phyloP scores from a whole-genome alignment of 805 yeast species.

The Yamadazyma kitorensis region DNA sequence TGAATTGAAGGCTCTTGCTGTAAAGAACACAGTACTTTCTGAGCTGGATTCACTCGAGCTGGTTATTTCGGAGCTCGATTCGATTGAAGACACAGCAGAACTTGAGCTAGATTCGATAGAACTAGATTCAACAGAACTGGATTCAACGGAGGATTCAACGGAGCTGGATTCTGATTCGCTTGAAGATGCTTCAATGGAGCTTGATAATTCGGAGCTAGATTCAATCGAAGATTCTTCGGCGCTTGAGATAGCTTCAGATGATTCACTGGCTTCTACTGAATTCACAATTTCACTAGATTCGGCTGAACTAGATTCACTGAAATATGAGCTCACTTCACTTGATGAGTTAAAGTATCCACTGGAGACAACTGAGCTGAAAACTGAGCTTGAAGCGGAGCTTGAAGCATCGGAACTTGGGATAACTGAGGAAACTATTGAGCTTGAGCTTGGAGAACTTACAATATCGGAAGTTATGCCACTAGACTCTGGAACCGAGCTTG shows the following conservation, averaged over 20 bases:
- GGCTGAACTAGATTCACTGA: conserved; percentile 1
- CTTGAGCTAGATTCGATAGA: background rate
- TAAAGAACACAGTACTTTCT: background rate
- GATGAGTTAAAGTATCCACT: background rate
- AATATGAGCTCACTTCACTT: conserved; percentile 1
- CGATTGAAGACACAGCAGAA: background rate
- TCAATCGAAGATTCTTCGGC: background rate
- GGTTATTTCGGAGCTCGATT: background rate
- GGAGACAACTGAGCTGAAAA: conserved; percentile 5
- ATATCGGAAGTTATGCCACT: no score
- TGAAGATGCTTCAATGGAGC: conserved; percentile 2
- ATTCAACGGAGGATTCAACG: background rate
- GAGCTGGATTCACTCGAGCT: background rate
- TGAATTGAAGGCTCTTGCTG: conserved; percentile 4
- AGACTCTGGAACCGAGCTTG: no score
- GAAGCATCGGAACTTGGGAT: no score
- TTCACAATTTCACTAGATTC: conserved; percentile 1
- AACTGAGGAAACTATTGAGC: no score
- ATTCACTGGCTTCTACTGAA: no score
- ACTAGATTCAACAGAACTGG: background rate
- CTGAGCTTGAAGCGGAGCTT: no score
- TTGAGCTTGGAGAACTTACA: no score
- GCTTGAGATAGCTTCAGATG: background rate
- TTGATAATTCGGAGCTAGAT: background rate
- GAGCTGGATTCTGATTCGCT: background rate